phyloP scores from a whole-genome alignment of 805 yeast genomes.

The Candida morakotiae region DNA sequence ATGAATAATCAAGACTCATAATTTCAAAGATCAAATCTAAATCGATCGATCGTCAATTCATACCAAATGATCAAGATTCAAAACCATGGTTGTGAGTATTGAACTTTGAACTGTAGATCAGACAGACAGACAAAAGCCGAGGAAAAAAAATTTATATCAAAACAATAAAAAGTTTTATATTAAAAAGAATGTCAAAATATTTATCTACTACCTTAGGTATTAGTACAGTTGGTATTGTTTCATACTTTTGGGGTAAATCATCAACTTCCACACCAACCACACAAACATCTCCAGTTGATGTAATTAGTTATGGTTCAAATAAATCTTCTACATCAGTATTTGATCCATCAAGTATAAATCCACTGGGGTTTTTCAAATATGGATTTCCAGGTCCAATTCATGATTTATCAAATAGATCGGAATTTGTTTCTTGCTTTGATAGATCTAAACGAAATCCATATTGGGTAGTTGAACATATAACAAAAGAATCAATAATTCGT shows the following conservation, averaged over 20 bases:
- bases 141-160: too few relatives aligned
- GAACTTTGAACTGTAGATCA: too few relatives aligned
- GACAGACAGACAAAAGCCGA: too few relatives aligned
- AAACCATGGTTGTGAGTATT: too few relatives aligned
- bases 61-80: too few relatives aligned
- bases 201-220: constrained; percentile 30
- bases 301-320: constrained; percentile 8
- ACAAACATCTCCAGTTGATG: constrained; percentile 13
- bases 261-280: constrained; percentile 12
- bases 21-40: too few relatives aligned
- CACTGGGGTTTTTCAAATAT: constrained; percentile 78
- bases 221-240: constrained; percentile 35
- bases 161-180: not conserved
- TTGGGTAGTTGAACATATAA: constrained; percentile 87
- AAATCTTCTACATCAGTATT: constrained; percentile 12
- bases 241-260: constrained; percentile 38
- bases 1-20: too few relatives aligned
- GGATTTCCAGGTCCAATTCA: constrained; percentile 96
- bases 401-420: constrained; percentile 69
- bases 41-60: too few relatives aligned
- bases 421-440: constrained; percentile 83
- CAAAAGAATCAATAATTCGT: constrained; percentile 59
- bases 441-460: constrained; percentile 81
- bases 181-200: constrained; percentile 7
- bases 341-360: constrained; percentile 48